Conservation (phyloP, 2,329 filamentous ascomycete species). For the Exutisphaerella laricina region DNA sequence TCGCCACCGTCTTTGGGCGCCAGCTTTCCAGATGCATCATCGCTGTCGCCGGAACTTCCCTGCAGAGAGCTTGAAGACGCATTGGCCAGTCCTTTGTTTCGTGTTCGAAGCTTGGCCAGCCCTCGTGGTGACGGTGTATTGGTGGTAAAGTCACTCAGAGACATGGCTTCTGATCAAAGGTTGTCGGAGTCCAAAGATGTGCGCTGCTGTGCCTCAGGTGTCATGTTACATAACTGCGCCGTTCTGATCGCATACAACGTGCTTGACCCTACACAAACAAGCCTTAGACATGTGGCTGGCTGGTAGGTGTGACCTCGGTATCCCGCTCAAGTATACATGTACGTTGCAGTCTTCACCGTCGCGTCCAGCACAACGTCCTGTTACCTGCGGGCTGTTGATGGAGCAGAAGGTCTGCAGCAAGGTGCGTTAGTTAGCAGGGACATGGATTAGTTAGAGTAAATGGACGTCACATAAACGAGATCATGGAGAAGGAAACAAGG, state of each 20-base stretch:
- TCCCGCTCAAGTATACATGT: neutral
- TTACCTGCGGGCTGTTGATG: neutral
- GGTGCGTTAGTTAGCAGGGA: too few relatives aligned
- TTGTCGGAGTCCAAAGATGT: neutral
- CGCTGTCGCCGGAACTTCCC: constrained; percentile 24
- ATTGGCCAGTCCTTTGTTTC: constrained; percentile 25
- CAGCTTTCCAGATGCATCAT: constrained; percentile 18
- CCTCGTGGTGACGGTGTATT: constrained; percentile 23
- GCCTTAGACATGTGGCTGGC: too few relatives aligned
- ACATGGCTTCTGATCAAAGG: constrained; percentile 2
- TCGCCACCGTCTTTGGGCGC: constrained; percentile 12
- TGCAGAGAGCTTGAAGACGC: constrained; percentile 28
- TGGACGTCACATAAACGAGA: too few relatives aligned
- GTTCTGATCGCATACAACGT: too few relatives aligned
- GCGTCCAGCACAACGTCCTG: neutral
- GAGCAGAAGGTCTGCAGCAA: too few relatives aligned
- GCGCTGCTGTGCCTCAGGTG: too few relatives aligned
- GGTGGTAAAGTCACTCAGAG: constrained; percentile 10
- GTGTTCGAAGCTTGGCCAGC: constrained; percentile 28
- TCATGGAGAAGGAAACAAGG: too few relatives aligned
- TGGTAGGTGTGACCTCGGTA: neutral
- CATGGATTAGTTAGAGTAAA: too few relatives aligned
- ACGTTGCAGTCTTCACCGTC: too few relatives aligned
- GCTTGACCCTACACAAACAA: too few relatives aligned
- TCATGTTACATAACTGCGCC: too few relatives aligned